Percentiles rank a stretch among this genome's conserved stretches.
phyloP scores from a whole-genome alignment of 306 rosid species.

The Cucurbita maxima region DNA sequence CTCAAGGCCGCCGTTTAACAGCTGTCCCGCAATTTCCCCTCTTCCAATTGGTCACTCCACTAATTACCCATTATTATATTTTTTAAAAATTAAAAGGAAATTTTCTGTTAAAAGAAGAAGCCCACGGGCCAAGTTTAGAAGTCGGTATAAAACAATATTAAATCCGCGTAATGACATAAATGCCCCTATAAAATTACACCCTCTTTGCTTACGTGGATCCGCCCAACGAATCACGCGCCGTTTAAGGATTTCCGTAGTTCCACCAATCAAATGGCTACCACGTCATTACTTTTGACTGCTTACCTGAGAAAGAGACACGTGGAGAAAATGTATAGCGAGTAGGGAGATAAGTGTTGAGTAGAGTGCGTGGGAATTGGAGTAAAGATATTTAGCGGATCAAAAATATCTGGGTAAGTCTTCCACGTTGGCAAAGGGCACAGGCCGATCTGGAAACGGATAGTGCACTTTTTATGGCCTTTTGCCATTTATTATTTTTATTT shows the following conservation, averaged over 20 bases:
- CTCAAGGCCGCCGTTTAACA: not conserved
- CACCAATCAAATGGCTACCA: not conserved
- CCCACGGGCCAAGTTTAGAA: not conserved
- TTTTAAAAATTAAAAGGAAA: not conserved
- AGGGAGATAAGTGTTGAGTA: not conserved
- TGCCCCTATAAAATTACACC: not conserved
- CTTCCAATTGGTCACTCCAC: not conserved
- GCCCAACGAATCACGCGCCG: conserved; percentile 2
- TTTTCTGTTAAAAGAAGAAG: not conserved
- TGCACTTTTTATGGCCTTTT: conserved; percentile 26
- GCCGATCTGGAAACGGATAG: conserved; percentile 24
- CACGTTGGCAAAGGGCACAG: conserved; percentile 23
- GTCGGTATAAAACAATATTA: conserved; percentile 6
- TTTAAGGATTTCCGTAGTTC: not conserved
- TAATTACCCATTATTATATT: not conserved
- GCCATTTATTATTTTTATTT: not conserved
- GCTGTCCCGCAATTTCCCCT: not conserved
- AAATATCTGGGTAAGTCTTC: conserved; percentile 29
- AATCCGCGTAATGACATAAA: conserved; percentile 20
- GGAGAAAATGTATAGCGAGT: not conserved
- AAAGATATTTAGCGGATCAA: conserved; percentile 25
- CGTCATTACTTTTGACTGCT: not conserved
- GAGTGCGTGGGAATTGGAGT: not conserved
- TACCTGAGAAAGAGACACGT: not conserved
- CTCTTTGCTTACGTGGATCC: conserved; percentile 14